These are phyloP conservation scores for Anastatica hierochuntica DNA, from an alignment of 345 rosid genomes.

Conservation along the genomic window DNA sequence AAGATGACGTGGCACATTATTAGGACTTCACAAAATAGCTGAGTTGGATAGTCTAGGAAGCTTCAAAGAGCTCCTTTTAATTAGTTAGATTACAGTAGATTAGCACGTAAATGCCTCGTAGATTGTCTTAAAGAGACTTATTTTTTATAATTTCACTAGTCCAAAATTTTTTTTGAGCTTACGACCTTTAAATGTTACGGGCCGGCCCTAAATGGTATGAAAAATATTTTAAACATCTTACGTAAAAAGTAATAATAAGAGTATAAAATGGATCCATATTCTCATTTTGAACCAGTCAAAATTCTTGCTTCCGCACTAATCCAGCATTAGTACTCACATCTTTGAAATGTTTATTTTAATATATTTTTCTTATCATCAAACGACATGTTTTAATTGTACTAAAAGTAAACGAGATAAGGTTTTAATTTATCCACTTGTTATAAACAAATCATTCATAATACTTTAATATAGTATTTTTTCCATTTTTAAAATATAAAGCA, in stretches of 20 bases:
- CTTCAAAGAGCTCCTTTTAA: too few relatives aligned
- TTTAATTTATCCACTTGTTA: constrained; percentile 17
- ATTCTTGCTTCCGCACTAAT: constrained; percentile 22
- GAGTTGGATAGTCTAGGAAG: too few relatives aligned
- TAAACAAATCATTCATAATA: constrained; percentile 5
- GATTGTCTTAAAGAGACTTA: too few relatives aligned
- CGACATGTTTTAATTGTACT: constrained; percentile 8
- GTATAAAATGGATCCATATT: not conserved
- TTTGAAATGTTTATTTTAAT: constrained; percentile 2
- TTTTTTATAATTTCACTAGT: too few relatives aligned
- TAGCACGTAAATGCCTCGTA: too few relatives aligned
- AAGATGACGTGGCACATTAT: too few relatives aligned
- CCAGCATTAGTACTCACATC: constrained; percentile 13
- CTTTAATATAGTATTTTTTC: constrained; percentile 7
- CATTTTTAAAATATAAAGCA: constrained; percentile 9
- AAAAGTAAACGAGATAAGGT: constrained; percentile 27
- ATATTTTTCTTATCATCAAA: not conserved
- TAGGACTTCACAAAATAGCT: too few relatives aligned
- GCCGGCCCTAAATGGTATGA: not conserved
- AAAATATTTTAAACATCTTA: not conserved
- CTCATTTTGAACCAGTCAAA: constrained; percentile 16
- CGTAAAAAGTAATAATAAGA: too few relatives aligned
- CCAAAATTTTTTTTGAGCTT: not conserved
- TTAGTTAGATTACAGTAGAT: too few relatives aligned
- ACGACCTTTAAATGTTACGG: too few relatives aligned